phyloP scores from a whole-genome alignment of 768 basidiomycete genomes.

The Boletus patriciae region DNA sequence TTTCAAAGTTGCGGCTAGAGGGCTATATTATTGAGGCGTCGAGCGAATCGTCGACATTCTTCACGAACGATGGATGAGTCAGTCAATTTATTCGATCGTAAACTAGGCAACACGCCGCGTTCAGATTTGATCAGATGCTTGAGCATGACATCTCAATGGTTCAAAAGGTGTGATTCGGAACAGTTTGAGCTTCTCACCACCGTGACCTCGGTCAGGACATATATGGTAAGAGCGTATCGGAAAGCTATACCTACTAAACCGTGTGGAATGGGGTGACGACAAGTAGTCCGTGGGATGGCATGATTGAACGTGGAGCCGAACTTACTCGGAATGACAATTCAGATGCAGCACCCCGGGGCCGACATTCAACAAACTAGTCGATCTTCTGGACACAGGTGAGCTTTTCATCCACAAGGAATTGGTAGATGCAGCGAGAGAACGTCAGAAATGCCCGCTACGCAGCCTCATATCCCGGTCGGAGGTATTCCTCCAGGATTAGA shows the following conservation, averaged over 20 bases:
- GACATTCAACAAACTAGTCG: not conserved
- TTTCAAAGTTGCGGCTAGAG: not conserved
- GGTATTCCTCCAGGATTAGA: not conserved
- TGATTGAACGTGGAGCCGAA: not conserved
- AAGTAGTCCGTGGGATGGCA: not conserved
- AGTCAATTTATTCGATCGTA: not conserved
- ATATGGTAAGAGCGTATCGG: not conserved
- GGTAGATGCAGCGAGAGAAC: not conserved
- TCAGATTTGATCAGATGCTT: not conserved
- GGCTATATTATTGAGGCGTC: not conserved
- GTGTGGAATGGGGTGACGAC: not conserved
- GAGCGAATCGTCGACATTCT: not conserved
- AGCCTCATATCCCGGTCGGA: too few species aligned
- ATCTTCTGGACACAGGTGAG: not conserved
- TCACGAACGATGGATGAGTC: not conserved
- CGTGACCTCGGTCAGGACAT: too few species aligned
- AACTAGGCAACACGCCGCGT: not conserved
- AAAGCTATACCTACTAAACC: not conserved
- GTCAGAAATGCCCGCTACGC: not conserved
- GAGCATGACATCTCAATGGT: not conserved
- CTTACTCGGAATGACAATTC: not conserved
- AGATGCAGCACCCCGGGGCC: not conserved
- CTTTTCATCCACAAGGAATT: not conserved
- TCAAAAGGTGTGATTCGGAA: not conserved
- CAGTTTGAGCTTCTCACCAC: not conserved